Evolutionary conservation across 306 rosid species (phyloP), one percentile per base, ranked within the genome.

Genomic region (Glycine latifolia): DNA sequence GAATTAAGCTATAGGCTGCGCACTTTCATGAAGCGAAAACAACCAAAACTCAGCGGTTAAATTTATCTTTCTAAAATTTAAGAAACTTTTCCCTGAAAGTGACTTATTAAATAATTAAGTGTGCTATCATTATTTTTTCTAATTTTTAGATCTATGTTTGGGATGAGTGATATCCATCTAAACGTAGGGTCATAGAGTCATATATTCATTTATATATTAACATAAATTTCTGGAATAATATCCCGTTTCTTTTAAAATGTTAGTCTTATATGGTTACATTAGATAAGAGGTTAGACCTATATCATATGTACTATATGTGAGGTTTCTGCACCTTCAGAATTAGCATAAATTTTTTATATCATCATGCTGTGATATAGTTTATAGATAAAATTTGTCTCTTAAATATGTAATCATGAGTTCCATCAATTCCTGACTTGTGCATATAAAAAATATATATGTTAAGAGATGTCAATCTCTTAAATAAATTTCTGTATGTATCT

Each of bases 1-100:
- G 82, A 81, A 26, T 26, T 26, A 26, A 69, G 79, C 79, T 76
- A 47, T 76, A 50, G 4, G 75, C 4, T 75, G 62, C 47, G 49
- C 62, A 49, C 59, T 80, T 80, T 50, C 31, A 12, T 75, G 7
- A 67, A 41, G 10, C 46, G 43, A 11, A 76, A 59, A 60, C 46
- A 47, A 3, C 54, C 80, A 72, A 76, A 70, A 15, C 69, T 3
- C 35, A 62, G 9, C 73, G 41, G 63, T 37, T 11, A 77, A 49
- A 48, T 43, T 66, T 37, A 54, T 56, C 67, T 56, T 55, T 44
- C 16, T 9, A 63, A 1, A 26, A 26, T 26, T 26, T 26, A 26
- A 26, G 31, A 69, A 67, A 31, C 9, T 9, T 16, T 55, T 3
- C 59, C 61, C 8, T 37, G n/a, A 33, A 63, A 62, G 52, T 77